Evolutionary conservation across 805 yeast genomes (phyloP), one percentile per base, ranked within the genome.

Genomic region (Hanseniaspora pseudoguilliermondii): DNA sequence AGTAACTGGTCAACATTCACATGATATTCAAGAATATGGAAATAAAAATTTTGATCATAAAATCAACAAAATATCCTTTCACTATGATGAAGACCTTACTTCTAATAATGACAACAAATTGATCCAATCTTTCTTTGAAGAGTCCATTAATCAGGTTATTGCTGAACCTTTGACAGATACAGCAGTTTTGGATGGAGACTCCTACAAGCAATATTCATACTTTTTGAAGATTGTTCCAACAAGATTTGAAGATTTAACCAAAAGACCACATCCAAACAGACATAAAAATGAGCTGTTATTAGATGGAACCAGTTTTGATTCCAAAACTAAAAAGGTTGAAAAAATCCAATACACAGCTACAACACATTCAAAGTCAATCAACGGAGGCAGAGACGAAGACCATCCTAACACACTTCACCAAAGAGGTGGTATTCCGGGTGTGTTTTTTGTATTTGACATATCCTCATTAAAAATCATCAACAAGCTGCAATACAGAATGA

Each of bases 311-410:
- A 18, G 21, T 7, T 1, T 9, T 11, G 42, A 23, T 36, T 29
- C 32, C 13, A 46, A 23, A 3, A 44, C 11, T 20, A 46, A 36
- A 8, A 42, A 48, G 16, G 60, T 82, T 8, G 95, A 86, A 59
- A 86, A 97, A 2, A 88, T 93, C 65, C 97, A 91, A 70, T 90
- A 87, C 71, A 81, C 91, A 2, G 91, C 84, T 10, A 88, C 96
- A 1, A 77, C 78, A 53, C 98, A 93, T 68, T 90, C 86, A 63
- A 78, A 97, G 60, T 91, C 96, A 9, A 66, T 89, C 35, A 60
- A 49, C 21, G 97, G 97, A 20, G 98, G 97, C 35, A 75, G 83
- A 58, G 98, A 91, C 65, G 84, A 77, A 23, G 97, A 91, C 66
- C 96, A 93, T 69, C 90, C 89, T 47, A 83, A 87, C 66, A 87